These are phyloP conservation scores for Fistulina hepatica DNA, from an alignment of 1,284 basidiomycete genomes.

Conservation along the genomic window DNA sequence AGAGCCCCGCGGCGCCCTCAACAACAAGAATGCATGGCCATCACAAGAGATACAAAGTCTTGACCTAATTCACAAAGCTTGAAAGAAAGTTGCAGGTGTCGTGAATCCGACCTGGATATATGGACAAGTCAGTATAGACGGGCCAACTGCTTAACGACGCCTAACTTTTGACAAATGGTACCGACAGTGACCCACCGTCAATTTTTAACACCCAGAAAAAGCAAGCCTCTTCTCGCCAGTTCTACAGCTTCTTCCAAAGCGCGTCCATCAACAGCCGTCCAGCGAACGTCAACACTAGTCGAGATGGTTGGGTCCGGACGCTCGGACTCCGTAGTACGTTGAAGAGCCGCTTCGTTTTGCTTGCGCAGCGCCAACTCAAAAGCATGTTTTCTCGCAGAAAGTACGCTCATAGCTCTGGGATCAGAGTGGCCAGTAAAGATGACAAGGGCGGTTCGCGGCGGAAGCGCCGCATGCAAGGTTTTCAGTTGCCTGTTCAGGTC, in stretches of 20 bases:
- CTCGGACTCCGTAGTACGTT: background rate
- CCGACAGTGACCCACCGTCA: no score
- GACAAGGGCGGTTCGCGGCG: conserved; percentile 68
- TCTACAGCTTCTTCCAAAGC: conserved; percentile 71
- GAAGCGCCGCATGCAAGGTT: conserved; percentile 56
- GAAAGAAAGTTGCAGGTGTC: no score
- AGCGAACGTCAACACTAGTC: conserved; percentile 44
- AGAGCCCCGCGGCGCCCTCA: no score
- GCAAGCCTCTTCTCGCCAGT: conserved; percentile 66
- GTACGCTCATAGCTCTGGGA: conserved; percentile 63
- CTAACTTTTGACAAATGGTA: no score
- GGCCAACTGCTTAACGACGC: no score
- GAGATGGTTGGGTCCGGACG: conserved; percentile 35
- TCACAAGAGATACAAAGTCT: no score
- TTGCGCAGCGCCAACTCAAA: conserved; percentile 49
- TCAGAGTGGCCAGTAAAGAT: conserved; percentile 83
- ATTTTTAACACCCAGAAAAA: conserved; percentile 81
- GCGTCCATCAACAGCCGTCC: conserved; percentile 69
- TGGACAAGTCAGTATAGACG: no score
- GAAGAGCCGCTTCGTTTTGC: background rate
- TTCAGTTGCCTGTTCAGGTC: conserved; percentile 52
- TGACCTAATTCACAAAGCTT: no score
- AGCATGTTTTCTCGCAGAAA: conserved; percentile 55
- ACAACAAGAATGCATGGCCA: no score
- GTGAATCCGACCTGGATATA: no score